Percentiles rank a stretch among this genome's conserved stretches.
Conservation (phyloP, 352 stramenopile species). For the Phytopythium montanum region DNA sequence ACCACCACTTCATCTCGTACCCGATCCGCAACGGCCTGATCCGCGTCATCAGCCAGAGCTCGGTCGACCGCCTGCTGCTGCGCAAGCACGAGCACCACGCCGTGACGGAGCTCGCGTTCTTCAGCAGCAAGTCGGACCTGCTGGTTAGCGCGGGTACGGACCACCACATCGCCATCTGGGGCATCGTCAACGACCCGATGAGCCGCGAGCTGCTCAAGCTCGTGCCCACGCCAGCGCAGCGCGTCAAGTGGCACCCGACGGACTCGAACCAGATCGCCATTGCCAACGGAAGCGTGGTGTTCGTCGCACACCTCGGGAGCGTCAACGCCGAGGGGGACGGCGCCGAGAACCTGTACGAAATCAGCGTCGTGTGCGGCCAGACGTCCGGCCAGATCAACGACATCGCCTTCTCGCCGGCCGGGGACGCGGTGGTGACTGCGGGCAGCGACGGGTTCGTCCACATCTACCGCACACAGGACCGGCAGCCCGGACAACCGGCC, state of each 20-base stretch:
- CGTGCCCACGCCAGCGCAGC: conserved; percentile 51
- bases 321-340: conserved; percentile 33
- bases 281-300: conserved; percentile 60
- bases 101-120: conserved; percentile 76
- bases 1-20: conserved; percentile 85
- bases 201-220: conserved; percentile 63
- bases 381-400: conserved; percentile 74
- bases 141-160: conserved; percentile 63
- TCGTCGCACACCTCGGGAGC: conserved; percentile 53
- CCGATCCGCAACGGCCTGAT: conserved; percentile 82
- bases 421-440: conserved; percentile 56
- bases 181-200: conserved; percentile 67
- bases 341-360: conserved; percentile 56
- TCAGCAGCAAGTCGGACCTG: conserved; percentile 65
- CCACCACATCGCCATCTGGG: conserved; percentile 72
- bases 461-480: conserved; percentile 62
- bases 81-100: conserved; percentile 71
- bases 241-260: conserved; percentile 78
- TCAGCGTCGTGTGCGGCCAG: conserved; percentile 69
- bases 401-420: conserved; percentile 64
- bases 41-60: conserved; percentile 80
- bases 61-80: conserved; percentile 65
- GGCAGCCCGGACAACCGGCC: conserved; percentile 40
- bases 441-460: conserved; percentile 76
- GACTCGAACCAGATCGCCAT: conserved; percentile 74